These are phyloP conservation scores for Lactarius hengduanensis DNA, from an alignment of 768 basidiomycete species.

Conservation along the genomic window DNA sequence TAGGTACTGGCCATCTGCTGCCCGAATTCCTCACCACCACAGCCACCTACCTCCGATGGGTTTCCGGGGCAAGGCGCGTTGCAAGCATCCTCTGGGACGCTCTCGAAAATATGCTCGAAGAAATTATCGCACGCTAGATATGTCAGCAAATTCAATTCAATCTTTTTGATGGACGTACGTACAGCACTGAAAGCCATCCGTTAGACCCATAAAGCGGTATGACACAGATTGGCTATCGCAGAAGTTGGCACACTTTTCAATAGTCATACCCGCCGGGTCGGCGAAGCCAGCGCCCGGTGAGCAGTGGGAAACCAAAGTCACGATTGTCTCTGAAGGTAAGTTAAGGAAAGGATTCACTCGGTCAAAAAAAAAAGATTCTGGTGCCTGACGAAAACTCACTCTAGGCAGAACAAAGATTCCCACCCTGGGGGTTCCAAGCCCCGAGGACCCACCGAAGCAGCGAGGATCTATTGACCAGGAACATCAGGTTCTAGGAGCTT, in stretches of 20 bases:
- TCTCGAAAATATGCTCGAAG: slow-evolving; percentile 47
- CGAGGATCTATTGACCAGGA: neutral
- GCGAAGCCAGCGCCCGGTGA: slow-evolving; percentile 48
- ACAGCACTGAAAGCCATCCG: slow-evolving; percentile 65
- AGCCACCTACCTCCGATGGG: slow-evolving; percentile 54
- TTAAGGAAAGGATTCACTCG: neutral
- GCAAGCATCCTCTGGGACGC: slow-evolving; percentile 44
- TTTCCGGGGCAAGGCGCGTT: slow-evolving; percentile 60
- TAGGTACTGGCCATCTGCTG: slow-evolving; percentile 50
- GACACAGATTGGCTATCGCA: slow-evolving; percentile 38
- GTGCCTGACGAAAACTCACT: neutral
- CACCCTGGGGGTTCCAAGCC: neutral
- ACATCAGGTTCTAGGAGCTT: neutral
- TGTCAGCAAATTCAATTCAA: too few relatives aligned
- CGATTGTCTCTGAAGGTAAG: neutral
- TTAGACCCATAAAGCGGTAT: slow-evolving; percentile 65
- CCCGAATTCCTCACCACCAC: slow-evolving; percentile 36
- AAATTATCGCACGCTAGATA: slow-evolving; percentile 9
- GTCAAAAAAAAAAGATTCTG: neutral
- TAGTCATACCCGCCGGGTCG: slow-evolving; percentile 58
- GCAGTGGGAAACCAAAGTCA: slow-evolving; percentile 35
- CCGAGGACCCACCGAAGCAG: neutral
- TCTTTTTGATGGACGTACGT: slow-evolving; percentile 34
- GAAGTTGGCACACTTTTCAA: slow-evolving; percentile 47
- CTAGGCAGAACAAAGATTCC: neutral